Base-by-base conservation (phyloP, 1,139 yeast species). In the Pichia sp. region DNA sequence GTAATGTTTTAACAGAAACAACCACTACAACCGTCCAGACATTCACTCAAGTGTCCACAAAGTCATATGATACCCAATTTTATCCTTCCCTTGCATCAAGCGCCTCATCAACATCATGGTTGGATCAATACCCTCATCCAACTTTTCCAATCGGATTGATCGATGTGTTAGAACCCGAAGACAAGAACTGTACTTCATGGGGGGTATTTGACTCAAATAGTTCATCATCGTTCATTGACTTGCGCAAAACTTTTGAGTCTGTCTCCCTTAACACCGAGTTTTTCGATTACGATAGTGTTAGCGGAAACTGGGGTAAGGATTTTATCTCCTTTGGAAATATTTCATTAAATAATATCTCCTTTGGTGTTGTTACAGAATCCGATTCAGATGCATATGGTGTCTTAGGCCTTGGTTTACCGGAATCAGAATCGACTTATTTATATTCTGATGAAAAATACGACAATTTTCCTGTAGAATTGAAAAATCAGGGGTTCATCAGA, bases 241-340 rank as follows among this genome's bases (percentile, higher is more conserved):
- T 27, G 16, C 33, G 8, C 33, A 7, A 16, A 11, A 33, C 40
- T 23, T 38, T 38, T 38, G 40, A 31, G 23, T 31, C 34, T 23
- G 27, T 31, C 11, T 16, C 27, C 28, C 6, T 27, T 7, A 16
- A 16, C 23, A 16, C 23, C 23, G 23, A 16, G 23, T 16, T 16
- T 16, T 16, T 16, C 23, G 90, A 82, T 56, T 61, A 60, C 7
- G 67, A 82, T 35, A 65, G 56, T 52, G 83, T 87, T 6, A 46
- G 54, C 4, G 94, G 92, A 39, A 57, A 64, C 48, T 82, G 82
- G 81, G 85, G 80, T 38, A 61, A 64, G 44, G 92, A 82, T 55
- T 56, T 59, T 38, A 64, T 79, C 35, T 51, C 56, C 4, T 56
- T 79, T 41, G 68, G 71, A 43, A 67, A 64, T 29, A 64, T 68